Base-by-base conservation (phyloP, 371 early-diverging fungal genomes). In the Umbelopsis sp. region DNA sequence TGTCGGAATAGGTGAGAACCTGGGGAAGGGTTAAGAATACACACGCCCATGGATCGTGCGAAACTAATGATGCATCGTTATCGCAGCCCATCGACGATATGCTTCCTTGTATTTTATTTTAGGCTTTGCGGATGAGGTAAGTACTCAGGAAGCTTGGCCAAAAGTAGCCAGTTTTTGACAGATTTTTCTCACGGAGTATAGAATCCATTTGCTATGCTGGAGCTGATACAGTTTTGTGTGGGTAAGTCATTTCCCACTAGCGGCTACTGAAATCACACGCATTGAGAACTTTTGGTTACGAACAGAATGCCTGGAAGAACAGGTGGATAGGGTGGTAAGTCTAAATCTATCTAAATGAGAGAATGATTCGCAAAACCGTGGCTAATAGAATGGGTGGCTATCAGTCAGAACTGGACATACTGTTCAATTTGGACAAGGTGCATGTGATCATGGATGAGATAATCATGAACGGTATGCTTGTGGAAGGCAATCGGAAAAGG, bases 371-470 rank as follows among this genome's bases (percentile, higher is more conserved):
- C 41, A 12, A 41, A 41, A 5, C 7, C 7, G 41, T 41, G 7
- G 29, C 29, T 29, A 29, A 29, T 4, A 3, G 29, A 29, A 3
- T 7, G 7, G 41, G 7, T 41, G 5, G 41, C 10, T 1, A 5
- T 41, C 65, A 81, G 81, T 79, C 81, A 46, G 85, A 85, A 71
- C 68, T 85, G 48, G 85, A 85, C 73, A 72, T 85, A 63, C 69
- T 85, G 70, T 85, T 80, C 70, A 78, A 77, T 65, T 65, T 83
- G 53, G 79, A 83, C 74, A 80, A 79, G 63, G 76, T 81, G 32
- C 83, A 83, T 70, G 75, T 81, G 71, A 77, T 83, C 74, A 67
- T 82, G 63, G 82, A 85, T 63, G 85, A 85, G 62, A 75, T 79
- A 29, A 44, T 85, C n/a, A 68, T 78, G 32, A 76, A 83, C 68